Evolutionary conservation across 768 basidiomycete species (phyloP), one percentile per base, ranked within the genome.

Genomic region (Naematelia encephala): DNA sequence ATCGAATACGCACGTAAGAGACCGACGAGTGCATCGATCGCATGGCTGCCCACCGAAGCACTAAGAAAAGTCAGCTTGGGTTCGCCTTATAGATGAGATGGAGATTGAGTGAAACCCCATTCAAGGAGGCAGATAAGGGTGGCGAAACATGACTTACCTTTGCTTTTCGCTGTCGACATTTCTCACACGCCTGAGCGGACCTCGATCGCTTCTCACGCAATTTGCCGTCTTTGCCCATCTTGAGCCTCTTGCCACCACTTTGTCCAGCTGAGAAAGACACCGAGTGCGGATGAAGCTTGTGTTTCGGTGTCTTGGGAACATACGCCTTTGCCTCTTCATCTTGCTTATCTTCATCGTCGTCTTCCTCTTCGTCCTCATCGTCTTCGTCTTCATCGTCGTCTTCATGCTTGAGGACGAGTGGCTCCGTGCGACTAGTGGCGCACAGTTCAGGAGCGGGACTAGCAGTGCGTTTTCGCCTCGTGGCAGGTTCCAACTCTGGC

Each of bases 131-230:
- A n/a, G n/a, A 19, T 28, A 26, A 23, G 21, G 26, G 39, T 26
- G 48, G 27, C 42, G 29, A 19, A 23, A 23, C 13, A 51, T n/a
- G 22, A 63, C 66, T 74, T 53, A 76, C 74, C 60, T 64, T 73
- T 1, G 75, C 75, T 62, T 77, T 77, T n/a, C 75, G 44, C 3
- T 66, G 57, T 27, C 75, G 52, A 57, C 75, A 77, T 46, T 68
- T 69, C 57, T 77, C 75, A 50, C 75, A 77, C 14, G 75, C 75
- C 61, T 77, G 75, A 28, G 65, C 61, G 10, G 70, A 72, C 57
- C 75, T 64, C 54, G 72, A 69, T 29, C 74, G 51, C 62, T 72
- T 67, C 54, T 59, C 34, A 16, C 34, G 34, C 34, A 39, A 39
- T 39, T 39, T 39, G 16, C 34, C 34, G 34, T 39, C 34, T 39